Base-by-base conservation (phyloP, 768 basidiomycete species). In the Rhizopogon sp. region DNA sequence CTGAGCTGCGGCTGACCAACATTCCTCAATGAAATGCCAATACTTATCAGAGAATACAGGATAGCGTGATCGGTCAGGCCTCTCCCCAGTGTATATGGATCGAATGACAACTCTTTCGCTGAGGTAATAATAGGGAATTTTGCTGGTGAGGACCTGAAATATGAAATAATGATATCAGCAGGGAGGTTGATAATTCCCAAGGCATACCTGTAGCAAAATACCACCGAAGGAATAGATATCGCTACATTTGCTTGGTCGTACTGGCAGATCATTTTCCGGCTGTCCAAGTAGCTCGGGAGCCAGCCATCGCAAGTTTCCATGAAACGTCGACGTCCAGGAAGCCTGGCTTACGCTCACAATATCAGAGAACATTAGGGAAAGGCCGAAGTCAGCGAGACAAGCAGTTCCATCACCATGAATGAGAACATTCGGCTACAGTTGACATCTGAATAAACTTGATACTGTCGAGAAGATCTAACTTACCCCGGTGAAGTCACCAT, bases 191-290 rank as follows among this genome's bases (percentile, higher is more conserved):
- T 25, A 25, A 25, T 25, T 25, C 25, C 25, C 4, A 25, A 25
- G 8, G 50, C n/a, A 28, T 74, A 31, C 56, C 52, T 56, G 56
- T 22, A 53, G 28, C 35, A 61, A 60, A 16, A 76, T 70, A 59
- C 74, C 72, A 5, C 76, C 76, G 53, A 74, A 75, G 0, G 76
- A 77, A 8, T 70, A 79, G 11, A 78, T 70, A 62, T 79, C 78
- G 50, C 66, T 75, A 25, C 14, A 60, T 8, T 28, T 28, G 43
- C 43, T 43, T 25, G 43, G 43, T 8, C 43, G 25, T 43, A 28
- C 8, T 16, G 14, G 43, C 10, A 20, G 11, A 22, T 35, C 52
- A 29, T 50, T 10, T 2, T 17, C 28, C 1, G 31, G 17, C 14
- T 51, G 16, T 13, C 39, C 39, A 56, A 72, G 76, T 1, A 78